phyloP scores from a whole-genome alignment of 2,329 filamentous ascomycete species.

The Talaromyces islandicus region DNA sequence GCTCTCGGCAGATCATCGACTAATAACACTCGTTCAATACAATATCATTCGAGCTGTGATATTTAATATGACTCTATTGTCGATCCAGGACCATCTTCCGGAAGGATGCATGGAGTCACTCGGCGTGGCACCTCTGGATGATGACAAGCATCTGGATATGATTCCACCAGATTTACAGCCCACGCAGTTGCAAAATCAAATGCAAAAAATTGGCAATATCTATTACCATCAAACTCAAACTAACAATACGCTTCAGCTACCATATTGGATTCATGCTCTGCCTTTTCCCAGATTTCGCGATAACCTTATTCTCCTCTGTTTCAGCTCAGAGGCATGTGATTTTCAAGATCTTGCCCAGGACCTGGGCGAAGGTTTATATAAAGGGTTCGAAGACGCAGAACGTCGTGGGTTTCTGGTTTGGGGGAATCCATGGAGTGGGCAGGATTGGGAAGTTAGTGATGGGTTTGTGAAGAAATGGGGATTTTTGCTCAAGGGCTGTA shows the following conservation, averaged over 20 bases:
- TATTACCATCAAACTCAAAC: background rate
- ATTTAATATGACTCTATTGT: conserved; percentile 1
- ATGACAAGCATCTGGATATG: background rate
- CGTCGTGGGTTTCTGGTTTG: conserved; percentile 2
- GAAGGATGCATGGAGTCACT: background rate
- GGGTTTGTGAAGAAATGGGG: conserved; percentile 20
- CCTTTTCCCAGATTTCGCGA: background rate
- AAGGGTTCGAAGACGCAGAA: background rate
- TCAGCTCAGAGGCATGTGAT: background rate
- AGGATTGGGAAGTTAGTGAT: conserved; percentile 18
- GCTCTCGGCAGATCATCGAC: background rate
- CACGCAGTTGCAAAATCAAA: background rate
- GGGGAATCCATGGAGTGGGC: background rate
- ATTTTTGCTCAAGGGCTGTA: conserved; percentile 19
- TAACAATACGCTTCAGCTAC: background rate
- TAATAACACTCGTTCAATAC: conserved; percentile 2
- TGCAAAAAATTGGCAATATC: background rate
- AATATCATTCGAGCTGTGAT: conserved; percentile 3
- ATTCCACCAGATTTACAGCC: background rate
- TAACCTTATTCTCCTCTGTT: background rate
- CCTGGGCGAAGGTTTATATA: background rate
- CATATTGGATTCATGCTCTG: conserved; percentile 1
- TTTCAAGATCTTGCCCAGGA: background rate
- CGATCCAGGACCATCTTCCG: background rate
- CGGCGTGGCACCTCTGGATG: background rate